A percentile compares a stretch with the other conserved stretches of the same genome.
These are phyloP conservation scores for Malus hybrid DNA, from an alignment of 331 rosid species.

Conservation along the genomic window DNA sequence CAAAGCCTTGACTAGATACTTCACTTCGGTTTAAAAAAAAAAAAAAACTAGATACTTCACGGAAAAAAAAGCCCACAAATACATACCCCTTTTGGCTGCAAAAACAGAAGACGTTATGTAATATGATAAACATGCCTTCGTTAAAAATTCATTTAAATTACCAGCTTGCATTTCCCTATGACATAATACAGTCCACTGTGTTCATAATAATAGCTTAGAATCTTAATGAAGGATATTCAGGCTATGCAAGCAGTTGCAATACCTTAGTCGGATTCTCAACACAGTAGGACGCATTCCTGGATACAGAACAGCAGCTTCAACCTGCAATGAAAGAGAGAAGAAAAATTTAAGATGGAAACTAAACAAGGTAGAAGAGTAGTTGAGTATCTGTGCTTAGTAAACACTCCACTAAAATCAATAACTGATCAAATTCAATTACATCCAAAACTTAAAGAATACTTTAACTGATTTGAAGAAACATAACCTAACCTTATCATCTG, in stretches of 20 bases:
- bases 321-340: conserved; percentile 34
- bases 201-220: neutral
- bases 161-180: neutral
- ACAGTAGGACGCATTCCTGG: conserved; percentile 89
- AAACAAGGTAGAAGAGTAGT: neutral
- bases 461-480: neutral
- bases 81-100: neutral
- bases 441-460: neutral
- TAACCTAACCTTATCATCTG: conserved; percentile 69
- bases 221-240: neutral
- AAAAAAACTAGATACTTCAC: too few relatives aligned
- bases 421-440: neutral
- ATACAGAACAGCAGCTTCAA: conserved; percentile 92
- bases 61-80: too few relatives aligned
- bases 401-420: neutral
- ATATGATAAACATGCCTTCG: too few relatives aligned
- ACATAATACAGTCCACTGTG: neutral
- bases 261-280: conserved; percentile 88
- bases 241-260: conserved; percentile 6
- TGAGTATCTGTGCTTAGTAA: neutral
- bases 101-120: neutral
- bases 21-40: too few relatives aligned
- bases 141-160: neutral
- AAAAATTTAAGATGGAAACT: conserved; percentile 8
- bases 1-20: neutral